These are phyloP conservation scores for Mycena metata DNA, from an alignment of 768 basidiomycete genomes.

Conservation along the genomic window DNA sequence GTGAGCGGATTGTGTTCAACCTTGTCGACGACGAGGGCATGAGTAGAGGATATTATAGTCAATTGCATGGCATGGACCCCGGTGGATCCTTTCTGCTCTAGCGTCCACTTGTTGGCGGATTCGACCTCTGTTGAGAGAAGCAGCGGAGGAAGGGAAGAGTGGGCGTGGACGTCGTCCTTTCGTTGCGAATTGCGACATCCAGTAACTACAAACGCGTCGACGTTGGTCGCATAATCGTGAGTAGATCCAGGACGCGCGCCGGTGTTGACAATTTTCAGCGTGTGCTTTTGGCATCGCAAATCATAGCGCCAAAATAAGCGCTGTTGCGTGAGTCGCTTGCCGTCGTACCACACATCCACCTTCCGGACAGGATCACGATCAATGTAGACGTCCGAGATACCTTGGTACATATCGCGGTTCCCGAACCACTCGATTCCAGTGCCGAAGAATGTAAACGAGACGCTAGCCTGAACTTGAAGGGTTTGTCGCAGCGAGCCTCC, in stretches of 20 bases:
- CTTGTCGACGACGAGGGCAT: conserved; percentile 84
- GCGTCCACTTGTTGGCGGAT: conserved; percentile 60
- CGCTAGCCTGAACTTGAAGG: conserved; percentile 59
- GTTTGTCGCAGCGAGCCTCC: conserved; percentile 67
- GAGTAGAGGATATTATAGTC: conserved; percentile 73
- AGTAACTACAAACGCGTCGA: conserved; percentile 80
- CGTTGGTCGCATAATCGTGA: conserved; percentile 56
- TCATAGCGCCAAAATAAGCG: conserved; percentile 73
- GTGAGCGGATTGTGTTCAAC: conserved; percentile 88
- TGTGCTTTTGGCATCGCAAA: conserved; percentile 66
- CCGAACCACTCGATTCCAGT: conserved; percentile 88
- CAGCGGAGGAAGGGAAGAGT: conserved; percentile 23
- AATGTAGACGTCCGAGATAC: conserved; percentile 68
- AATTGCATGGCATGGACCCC: conserved; percentile 88
- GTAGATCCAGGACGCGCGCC: conserved; percentile 56
- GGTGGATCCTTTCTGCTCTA: conserved; percentile 75
- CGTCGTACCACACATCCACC: conserved; percentile 61
- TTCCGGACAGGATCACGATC: conserved; percentile 63
- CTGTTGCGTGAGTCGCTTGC: conserved; percentile 63
- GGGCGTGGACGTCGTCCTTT: background rate
- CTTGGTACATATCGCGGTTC: conserved; percentile 65
- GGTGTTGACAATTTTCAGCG: conserved; percentile 72
- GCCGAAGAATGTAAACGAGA: conserved; percentile 74
- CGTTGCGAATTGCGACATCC: conserved; percentile 46
- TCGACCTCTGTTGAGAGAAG: conserved; percentile 24